Base-by-base conservation (phyloP, 805 yeast species). In the Barnettozyma salicaria region DNA sequence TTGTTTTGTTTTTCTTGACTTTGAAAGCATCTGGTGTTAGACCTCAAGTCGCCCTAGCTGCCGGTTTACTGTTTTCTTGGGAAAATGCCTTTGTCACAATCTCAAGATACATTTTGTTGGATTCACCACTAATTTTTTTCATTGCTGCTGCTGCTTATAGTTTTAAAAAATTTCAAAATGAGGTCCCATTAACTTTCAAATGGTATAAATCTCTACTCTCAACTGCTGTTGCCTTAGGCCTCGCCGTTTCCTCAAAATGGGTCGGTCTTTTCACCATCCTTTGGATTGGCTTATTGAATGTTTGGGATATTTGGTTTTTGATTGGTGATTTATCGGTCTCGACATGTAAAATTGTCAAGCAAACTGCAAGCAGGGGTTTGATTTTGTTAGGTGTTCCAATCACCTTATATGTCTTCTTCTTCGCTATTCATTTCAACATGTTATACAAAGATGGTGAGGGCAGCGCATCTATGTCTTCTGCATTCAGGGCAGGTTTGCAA, bases 261-360 rank as follows among this genome's bases (percentile, higher is more conserved):
- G 92, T 83, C 31, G 94, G 94, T 44, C 61, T 83, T 27, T 83
- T 83, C 63, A 84, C 94, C 14, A 56, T 84, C 40, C 81, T 81
- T 4, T 84, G 90, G 90, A 71, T 78, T 42, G 94, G 92, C 36
- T 36, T 69, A 3, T 57, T 72, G 40, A 80, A 82, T 52, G 56
- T 72, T 13, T 64, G 71, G 56, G 81, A 78, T 50, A 51, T 84
- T 45, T 81, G 89, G 89, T 71, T 81, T 47, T 56, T 76, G 41
- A 56, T 81, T 50, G 92, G 92, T 55, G 92, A 84, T 63, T 65
- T 84, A 52, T 54, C 69, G 5, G 68, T 76, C 14, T 50, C 76
- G 12, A 42, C 74, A 9, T 55, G 51, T 12, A 61, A 64, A 32
- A 59, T 80, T 34, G 39, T 62, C 13, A 63, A 58, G 35, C 80